Base-by-base conservation (phyloP, 371 early-diverging fungal genomes). In the Umbelopsis sp. region DNA sequence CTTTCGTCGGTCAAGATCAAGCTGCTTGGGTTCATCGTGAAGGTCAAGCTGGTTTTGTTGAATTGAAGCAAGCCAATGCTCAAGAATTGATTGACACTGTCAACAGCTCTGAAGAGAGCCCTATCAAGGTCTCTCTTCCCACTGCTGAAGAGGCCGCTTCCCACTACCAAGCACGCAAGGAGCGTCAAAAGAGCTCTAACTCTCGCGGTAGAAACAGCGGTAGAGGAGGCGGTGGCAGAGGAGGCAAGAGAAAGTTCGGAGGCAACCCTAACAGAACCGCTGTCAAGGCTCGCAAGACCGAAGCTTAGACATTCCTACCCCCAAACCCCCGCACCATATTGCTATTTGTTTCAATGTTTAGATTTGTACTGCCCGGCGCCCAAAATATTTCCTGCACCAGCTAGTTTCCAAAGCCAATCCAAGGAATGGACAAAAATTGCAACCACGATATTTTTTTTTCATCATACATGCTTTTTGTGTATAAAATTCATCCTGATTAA, bases 241-340 rank as follows among this genome's bases (percentile, higher is more conserved):
- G 52, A 70, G 65, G 37, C 45, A 63, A 32, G 68, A 72, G 50
- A 45, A 65, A 44, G 53, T 44, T 14, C 65, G 12, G 32, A 29
- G 65, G 50, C 22, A 25, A 67, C 25, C 11, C 44, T 37, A 69
- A 57, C 57, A 57, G 57, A 57, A 57, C 32, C 16, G 53, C 25
- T 14, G 57, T 35, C 57, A 57, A 57, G 35, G 57, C 35, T 35
- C 29, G 57, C 12, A 57, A 57, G n/a, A 57, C 57, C 18, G 57
- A 57, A 35, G 57, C 57, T 18, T 57, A 57, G 18, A 9, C 35
- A 10, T 41, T 41, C 7, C 41, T 7, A 41, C 14, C 4, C 29
- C 16, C 11, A 22, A 22, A 22, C 22, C 18, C 37, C 35, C 35
- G 9, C 37, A 57, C 35, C 11, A 48, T 57, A 25, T 57, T 29